A percentile compares a stretch with the other conserved stretches of the same genome.
Evolutionary conservation across 208 protist species (phyloP).

Genomic region (Novymonas esmeraldas): DNA sequence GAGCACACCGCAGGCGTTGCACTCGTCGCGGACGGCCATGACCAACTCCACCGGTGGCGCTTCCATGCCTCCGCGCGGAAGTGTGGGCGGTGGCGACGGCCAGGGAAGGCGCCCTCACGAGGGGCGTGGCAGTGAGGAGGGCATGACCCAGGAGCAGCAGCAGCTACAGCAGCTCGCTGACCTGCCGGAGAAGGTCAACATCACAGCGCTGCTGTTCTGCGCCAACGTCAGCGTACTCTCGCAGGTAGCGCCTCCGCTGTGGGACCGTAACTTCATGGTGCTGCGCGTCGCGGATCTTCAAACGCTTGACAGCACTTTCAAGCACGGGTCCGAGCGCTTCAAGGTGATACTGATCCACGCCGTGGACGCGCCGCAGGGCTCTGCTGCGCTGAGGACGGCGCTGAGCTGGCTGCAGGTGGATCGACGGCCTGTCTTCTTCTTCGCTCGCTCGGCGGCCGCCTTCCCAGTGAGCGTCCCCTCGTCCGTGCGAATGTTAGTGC

Average conservation of each 20-base stretch:
- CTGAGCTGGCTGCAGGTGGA: constrained; percentile 53
- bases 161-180: constrained; percentile 10
- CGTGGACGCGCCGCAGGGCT: constrained; percentile 42
- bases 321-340: constrained; percentile 51
- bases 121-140: not conserved
- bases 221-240: constrained; percentile 24
- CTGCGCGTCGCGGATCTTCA: constrained; percentile 34
- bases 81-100: not conserved
- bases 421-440: constrained; percentile 67
- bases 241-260: constrained; percentile 42
- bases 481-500: constrained; percentile 39
- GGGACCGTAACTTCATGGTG: constrained; percentile 65
- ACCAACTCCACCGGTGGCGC: not conserved
- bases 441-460: constrained; percentile 20
- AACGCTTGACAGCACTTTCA: constrained; percentile 47
- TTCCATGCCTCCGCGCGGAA: no score
- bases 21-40: not conserved
- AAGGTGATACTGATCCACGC: constrained; percentile 75
- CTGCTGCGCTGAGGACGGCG: constrained; percentile 29
- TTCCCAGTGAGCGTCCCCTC: constrained; percentile 42
- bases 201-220: constrained; percentile 71
- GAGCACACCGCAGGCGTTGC: not conserved
- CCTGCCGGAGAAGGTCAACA: constrained; percentile 42
- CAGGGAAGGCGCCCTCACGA: constrained; percentile 1
- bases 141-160: not conserved